A percentile compares a stretch with the other conserved stretches of the same genome.
phyloP scores from a whole-genome alignment of 306 rosid species.

The Rubus idaeus region DNA sequence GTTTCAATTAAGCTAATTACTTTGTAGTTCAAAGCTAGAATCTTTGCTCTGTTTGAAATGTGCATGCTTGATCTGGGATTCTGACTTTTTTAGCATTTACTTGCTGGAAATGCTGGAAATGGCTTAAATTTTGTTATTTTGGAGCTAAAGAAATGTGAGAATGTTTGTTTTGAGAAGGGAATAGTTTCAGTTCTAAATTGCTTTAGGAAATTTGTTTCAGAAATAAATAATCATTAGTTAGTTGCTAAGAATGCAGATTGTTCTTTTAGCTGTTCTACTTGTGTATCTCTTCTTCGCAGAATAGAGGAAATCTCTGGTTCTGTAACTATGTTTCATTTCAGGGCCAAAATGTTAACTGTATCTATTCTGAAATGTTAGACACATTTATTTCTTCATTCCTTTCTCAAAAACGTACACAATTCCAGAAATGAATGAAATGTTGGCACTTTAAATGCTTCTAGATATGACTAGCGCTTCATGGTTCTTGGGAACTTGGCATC shows the following conservation, averaged over 20 bases:
- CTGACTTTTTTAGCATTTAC: background rate
- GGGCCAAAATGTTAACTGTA: background rate
- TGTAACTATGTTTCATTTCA: background rate
- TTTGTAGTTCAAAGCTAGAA: background rate
- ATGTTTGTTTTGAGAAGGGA: background rate
- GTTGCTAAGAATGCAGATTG: background rate
- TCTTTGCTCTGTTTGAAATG: background rate
- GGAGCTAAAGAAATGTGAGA: background rate
- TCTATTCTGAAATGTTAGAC: background rate
- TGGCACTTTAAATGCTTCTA: background rate
- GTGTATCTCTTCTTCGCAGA: background rate
- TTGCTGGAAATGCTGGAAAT: background rate
- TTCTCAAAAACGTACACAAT: background rate
- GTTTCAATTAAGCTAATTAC: background rate
- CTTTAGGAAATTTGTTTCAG: background rate
- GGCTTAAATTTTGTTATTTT: background rate
- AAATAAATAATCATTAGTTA: background rate
- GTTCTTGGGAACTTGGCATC: background rate
- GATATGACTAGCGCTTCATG: background rate
- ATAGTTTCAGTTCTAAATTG: background rate
- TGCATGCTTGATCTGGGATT: background rate
- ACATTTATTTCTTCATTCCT: background rate
- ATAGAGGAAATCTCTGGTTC: background rate
- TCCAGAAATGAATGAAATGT: background rate
- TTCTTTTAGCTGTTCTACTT: background rate